Evolutionary conservation across 2,329 filamentous ascomycete species (phyloP), one percentile per base, ranked within the genome.

Genomic region (Aspergillus nomiae): DNA sequence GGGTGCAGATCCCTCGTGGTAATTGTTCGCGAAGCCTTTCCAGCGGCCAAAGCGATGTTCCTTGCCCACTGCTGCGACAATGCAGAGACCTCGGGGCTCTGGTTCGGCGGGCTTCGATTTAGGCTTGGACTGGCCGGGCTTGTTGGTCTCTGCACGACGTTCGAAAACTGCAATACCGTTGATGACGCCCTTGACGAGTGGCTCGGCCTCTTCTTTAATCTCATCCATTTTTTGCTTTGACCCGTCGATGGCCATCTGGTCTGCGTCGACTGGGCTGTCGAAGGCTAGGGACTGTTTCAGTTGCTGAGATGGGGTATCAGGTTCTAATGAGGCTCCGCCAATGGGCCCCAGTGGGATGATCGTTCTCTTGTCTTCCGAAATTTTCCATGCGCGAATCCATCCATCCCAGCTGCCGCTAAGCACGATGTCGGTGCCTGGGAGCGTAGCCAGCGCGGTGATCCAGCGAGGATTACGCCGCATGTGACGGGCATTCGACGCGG

Each of bases 331-430:
- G 21, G 63, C 69, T 46, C 63, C 67, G 14, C 87, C 90, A 34
- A 95, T 81, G 1, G 87, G 83, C 1, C 92, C 93, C 9, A 92
- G 78, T 0, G 87, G 80, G 71, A 95, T 89, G 51, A 99, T 86
- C 67, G 85, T 88, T 76, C 87, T 87, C 80, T 94, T 95, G 76
- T 97, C 94, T 48, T 92, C 87, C 59, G 89, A 90, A 24, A 99
- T 84, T 64, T 86, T 88, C 95, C 95, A 99, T 6, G 90, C 90
- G 56, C 94, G 85, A 62, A 99, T 85, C 77, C 87, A 89, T 2
- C 95, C 95, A 74, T 96, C 95, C 94, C 94, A 99, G 78, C 92
- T 97, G 36, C 94, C 95, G 68, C 89, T 96, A 57, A 99, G 83
- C 61, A 99, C 87, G 57, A 97, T 82, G 73, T 99, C 93, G 6